These are phyloP conservation scores for Populus hybrid DNA, from an alignment of 441 rosid species.

Conservation along the genomic window DNA sequence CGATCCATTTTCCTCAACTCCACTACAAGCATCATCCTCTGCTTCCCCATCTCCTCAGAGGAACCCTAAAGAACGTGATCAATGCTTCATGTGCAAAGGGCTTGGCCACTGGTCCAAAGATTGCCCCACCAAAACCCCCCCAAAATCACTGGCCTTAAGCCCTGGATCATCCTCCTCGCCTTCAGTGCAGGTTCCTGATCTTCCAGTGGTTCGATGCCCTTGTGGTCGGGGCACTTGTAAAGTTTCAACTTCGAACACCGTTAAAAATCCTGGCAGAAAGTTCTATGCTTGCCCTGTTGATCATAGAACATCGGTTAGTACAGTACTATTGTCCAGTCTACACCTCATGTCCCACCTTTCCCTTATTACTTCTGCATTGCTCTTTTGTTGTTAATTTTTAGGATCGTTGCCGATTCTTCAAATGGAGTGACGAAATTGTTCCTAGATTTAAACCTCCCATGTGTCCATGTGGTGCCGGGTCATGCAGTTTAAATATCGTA, in stretches of 20 bases:
- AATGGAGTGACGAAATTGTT: not conserved
- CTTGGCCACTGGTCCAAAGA: slow-evolving; percentile 43
- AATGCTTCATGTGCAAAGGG: slow-evolving; percentile 26
- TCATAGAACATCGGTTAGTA: not conserved
- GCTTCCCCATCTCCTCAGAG: not conserved
- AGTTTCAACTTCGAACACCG: not conserved
- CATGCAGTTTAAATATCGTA: not conserved
- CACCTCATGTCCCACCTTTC: not conserved
- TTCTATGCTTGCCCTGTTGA: not conserved
- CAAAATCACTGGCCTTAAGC: not conserved
- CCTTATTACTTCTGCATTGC: not conserved
- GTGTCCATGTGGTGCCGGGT: not conserved
- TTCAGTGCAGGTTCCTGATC: not conserved
- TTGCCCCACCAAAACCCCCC: slow-evolving; percentile 33
- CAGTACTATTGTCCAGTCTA: not conserved
- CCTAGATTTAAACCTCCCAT: not conserved
- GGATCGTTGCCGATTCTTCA: not conserved
- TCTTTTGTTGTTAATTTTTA: not conserved
- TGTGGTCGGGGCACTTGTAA: not conserved
- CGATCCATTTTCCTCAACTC: not conserved
- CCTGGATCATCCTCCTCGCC: slow-evolving; percentile 1
- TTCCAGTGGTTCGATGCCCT: not conserved
- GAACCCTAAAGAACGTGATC: not conserved
- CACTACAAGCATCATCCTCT: not conserved
- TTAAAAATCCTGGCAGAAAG: not conserved